These are phyloP conservation scores for Amanita jacksonii DNA, from an alignment of 768 basidiomycete genomes.

Conservation along the genomic window DNA sequence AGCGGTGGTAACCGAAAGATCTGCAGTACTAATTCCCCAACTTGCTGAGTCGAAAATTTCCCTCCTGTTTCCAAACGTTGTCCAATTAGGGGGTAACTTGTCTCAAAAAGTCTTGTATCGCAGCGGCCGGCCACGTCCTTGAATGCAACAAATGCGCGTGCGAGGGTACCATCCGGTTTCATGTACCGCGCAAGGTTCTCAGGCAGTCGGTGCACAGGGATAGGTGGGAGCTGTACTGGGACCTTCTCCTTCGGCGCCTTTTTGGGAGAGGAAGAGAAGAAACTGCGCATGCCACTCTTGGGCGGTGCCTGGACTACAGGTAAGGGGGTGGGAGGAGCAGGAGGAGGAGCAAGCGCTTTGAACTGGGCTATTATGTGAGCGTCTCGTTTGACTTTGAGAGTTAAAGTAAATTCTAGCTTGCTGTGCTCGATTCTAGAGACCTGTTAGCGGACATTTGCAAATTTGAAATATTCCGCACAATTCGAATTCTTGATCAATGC, in stretches of 20 bases:
- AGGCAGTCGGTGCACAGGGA: constrained; percentile 35
- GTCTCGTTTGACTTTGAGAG: constrained; percentile 78
- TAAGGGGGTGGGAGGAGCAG: constrained; percentile 29
- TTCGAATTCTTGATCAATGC: constrained; percentile 86
- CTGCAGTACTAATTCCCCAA: constrained; percentile 86
- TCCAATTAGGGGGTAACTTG: constrained; percentile 71
- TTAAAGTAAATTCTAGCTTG: constrained; percentile 92
- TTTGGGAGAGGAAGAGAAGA: constrained; percentile 71
- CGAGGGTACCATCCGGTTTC: constrained; percentile 80
- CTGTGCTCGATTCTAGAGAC: constrained; percentile 72
- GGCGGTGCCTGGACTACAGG: constrained; percentile 35
- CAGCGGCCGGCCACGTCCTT: constrained; percentile 79
- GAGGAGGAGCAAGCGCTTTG: constrained; percentile 48
- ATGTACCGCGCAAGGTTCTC: constrained; percentile 80
- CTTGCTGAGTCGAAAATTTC: constrained; percentile 53
- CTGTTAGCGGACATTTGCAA: neutral
- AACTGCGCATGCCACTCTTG: constrained; percentile 62
- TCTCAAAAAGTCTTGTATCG: constrained; percentile 79
- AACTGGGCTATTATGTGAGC: constrained; percentile 77
- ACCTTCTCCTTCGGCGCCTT: constrained; percentile 42
- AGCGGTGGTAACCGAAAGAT: constrained; percentile 85
- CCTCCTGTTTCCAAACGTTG: constrained; percentile 52
- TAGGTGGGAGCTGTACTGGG: constrained; percentile 29
- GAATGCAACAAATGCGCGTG: constrained; percentile 81
- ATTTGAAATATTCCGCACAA: constrained; percentile 41